Base-by-base conservation (phyloP, 2,329 filamentous ascomycete species). In the Verticillium albo-atrum region DNA sequence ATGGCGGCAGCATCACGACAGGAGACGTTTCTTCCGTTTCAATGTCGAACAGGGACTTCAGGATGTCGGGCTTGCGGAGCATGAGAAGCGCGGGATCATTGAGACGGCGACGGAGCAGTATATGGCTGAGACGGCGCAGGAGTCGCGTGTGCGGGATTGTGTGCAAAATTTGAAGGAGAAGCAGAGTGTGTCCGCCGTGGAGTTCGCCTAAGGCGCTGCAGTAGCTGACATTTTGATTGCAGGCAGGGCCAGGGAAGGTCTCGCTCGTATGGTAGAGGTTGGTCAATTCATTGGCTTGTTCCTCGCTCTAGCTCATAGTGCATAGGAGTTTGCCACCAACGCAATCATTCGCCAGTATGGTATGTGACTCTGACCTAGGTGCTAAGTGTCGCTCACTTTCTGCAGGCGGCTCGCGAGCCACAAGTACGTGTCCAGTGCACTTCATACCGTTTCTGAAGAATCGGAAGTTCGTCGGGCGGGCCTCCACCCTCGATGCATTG, bases 11-110 rank as follows among this genome's bases (percentile, higher is more conserved):
- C 17, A 37, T 5, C 6, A 2, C 12, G 68, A 74, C 32, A 70
- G 75, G 62, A 61, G 62, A 30, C 69, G 70, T 26, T 74, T 78
- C 61, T 80, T 72, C 63, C 74, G 77, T 7, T 80, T 81, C 62
- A 79, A 79, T 61, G 76, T 81, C 17, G 60, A 66, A 12, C 69
- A 67, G 23, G 74, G 77, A 5, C 66, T 81, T 1, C 72, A 75
- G 57, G 67, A 74, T 20, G 70, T 80, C 55, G 72, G 71, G 3
- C 67, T 80, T 1, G 73, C 79, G 59, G 74, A 79, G 59, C 23
- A 27, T 4, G 32, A 37, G 4, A 55, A 55, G 54, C 14, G 15
- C 14, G 27, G 15, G 26, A 25, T 56, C n/a, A 60, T 61, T 59
- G 59, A 60, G 17, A 61, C 64, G 25, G 67, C 65, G 23, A 68